phyloP scores from a whole-genome alignment of 75 land plant genomes.

The Picea glauca region DNA sequence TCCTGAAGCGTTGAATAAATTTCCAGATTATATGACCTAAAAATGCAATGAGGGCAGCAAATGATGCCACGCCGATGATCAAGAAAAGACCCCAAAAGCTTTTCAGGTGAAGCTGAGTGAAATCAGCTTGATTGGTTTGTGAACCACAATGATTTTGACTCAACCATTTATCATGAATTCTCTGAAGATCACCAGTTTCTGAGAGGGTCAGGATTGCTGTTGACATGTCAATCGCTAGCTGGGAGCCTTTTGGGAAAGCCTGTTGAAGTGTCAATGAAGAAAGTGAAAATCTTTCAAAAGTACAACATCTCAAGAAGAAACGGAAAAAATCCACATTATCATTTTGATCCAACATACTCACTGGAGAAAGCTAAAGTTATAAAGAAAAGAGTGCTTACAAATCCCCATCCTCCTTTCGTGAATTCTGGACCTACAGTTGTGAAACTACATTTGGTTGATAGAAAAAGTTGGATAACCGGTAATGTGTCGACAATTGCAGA shows the following conservation, averaged over 20 bases:
- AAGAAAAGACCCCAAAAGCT: conserved; percentile 89
- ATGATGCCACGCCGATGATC: conserved; percentile 58
- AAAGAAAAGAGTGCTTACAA: neutral
- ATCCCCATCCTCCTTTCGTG: conserved; percentile 19
- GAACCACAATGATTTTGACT: conserved; percentile 25
- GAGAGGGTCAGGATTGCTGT: conserved; percentile 82
- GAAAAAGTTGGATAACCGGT: conserved; percentile 21
- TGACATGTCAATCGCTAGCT: conserved; percentile 77
- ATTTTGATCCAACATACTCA: neutral
- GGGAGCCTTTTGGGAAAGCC: conserved; percentile 87
- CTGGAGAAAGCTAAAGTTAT: neutral
- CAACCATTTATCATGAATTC: conserved; percentile 72
- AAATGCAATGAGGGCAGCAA: conserved; percentile 51
- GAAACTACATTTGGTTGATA: conserved; percentile 16
- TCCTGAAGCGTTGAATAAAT: conserved; percentile 8
- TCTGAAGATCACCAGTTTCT: conserved; percentile 82
- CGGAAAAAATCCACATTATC: neutral
- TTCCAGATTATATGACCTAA: conserved; percentile 22
- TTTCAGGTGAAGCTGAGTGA: conserved; percentile 17
- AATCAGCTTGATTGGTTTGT: conserved; percentile 7
- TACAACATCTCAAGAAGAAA: neutral
- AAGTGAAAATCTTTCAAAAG: neutral
- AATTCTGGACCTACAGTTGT: conserved; percentile 19
- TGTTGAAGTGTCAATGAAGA: conserved; percentile 15
- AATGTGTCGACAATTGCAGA: conserved; percentile 23